phyloP scores from a whole-genome alignment of 768 basidiomycete species.

The Gymnopilus dilepis region DNA sequence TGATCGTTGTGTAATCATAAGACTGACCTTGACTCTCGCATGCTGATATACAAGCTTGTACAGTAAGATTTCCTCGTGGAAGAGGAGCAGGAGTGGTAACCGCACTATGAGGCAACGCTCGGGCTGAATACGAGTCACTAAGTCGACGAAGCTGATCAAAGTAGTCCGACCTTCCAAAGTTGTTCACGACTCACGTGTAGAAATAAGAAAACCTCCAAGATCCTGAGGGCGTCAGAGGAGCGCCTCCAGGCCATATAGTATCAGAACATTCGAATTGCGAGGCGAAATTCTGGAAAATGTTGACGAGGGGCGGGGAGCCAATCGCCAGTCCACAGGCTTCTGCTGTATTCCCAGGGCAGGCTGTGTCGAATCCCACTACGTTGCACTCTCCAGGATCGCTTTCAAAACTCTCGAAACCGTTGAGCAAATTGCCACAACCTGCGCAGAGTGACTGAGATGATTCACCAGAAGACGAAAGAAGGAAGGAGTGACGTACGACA shows the following conservation, averaged over 20 bases:
- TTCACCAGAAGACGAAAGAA: background rate
- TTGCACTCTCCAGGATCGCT: slow-evolving; percentile 9
- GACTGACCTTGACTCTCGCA: slow-evolving; percentile 1
- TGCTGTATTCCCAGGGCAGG: slow-evolving; percentile 8
- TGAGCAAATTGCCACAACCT: slow-evolving; percentile 14
- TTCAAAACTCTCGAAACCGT: slow-evolving; percentile 9
- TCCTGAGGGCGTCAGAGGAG: slow-evolving; percentile 7
- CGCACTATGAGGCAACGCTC: background rate
- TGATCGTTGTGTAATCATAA: background rate
- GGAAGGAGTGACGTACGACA: background rate
- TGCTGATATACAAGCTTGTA: slow-evolving; percentile 4
- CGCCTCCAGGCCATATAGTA: slow-evolving; percentile 10
- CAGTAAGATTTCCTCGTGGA: slow-evolving; percentile 3
- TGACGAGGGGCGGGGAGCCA: slow-evolving; percentile 6
- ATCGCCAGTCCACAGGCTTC: slow-evolving; percentile 8
- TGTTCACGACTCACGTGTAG: slow-evolving; percentile 2
- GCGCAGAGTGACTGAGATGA: background rate
- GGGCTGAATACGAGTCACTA: slow-evolving; percentile 2
- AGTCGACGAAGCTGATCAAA: too few species aligned
- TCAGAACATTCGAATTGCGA: slow-evolving; percentile 13
- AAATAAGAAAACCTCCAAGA: slow-evolving; percentile 17
- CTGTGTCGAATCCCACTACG: background rate
- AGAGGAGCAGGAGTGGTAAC: background rate
- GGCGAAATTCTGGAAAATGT: slow-evolving; percentile 7
- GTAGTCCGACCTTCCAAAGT: too few species aligned